Conservation (phyloP, 805 yeast species). For the Candida pseudoglaebosa region DNA sequence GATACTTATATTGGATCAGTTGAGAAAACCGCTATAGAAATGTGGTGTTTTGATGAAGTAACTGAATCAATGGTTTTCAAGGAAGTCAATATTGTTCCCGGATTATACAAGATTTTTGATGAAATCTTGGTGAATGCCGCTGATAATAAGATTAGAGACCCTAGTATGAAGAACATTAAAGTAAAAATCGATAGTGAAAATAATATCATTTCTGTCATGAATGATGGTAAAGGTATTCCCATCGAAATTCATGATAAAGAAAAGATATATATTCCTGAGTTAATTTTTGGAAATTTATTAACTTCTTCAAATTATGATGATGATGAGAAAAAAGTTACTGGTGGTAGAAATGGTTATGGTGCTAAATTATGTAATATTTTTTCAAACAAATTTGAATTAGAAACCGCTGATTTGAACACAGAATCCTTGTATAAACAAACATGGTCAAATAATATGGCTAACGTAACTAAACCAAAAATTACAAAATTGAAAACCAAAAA, state of each 20-base stretch:
- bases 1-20: constrained; percentile 97
- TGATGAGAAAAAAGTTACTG: constrained; percentile 90
- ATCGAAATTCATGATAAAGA: constrained; percentile 90
- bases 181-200: constrained; percentile 77
- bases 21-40: constrained; percentile 70
- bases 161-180: constrained; percentile 78
- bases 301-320: constrained; percentile 97
- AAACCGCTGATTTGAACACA: constrained; percentile 74
- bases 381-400: constrained; percentile 80
- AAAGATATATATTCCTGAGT: constrained; percentile 88
- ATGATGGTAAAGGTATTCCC: constrained; percentile 96
- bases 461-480: constrained; percentile 72
- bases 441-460: constrained; percentile 86
- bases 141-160: constrained; percentile 94
- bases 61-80: constrained; percentile 43
- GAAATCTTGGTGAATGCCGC: constrained; percentile 98
- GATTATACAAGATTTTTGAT: constrained; percentile 92
- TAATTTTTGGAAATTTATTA: constrained; percentile 90
- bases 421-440: constrained; percentile 69
- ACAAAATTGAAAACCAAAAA: constrained; percentile 51
- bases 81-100: constrained; percentile 87
- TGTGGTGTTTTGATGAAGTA: constrained; percentile 74
- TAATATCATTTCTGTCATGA: constrained; percentile 73
- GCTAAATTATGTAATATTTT: constrained; percentile 96
- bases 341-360: constrained; percentile 98